Percentiles rank a stretch among this genome's conserved stretches.
phyloP scores from a whole-genome alignment of 495 filamentous ascomycete genomes.

The Aspergillus panamensis region DNA sequence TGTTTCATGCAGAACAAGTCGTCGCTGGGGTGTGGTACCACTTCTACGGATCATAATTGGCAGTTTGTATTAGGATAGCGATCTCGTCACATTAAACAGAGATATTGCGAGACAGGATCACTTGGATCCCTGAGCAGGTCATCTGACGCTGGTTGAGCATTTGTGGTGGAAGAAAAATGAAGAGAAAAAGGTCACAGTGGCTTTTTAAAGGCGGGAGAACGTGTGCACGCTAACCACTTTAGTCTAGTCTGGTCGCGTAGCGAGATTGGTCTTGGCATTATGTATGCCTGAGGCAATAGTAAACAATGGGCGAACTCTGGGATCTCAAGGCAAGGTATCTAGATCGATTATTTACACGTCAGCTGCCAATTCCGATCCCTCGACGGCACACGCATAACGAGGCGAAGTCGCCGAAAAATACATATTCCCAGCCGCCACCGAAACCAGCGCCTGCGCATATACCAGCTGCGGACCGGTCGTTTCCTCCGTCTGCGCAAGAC shows the following conservation, averaged over 20 bases:
- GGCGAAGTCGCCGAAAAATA: slow-evolving; percentile 20
- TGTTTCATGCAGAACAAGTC: slow-evolving; percentile 28
- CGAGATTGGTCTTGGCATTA: neutral
- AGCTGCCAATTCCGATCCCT: slow-evolving; percentile 2
- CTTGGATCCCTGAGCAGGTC: too few species aligned
- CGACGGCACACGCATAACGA: slow-evolving; percentile 18
- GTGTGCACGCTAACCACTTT: neutral
- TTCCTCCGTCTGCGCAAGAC: neutral
- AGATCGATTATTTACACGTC: neutral
- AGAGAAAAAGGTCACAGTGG: neutral
- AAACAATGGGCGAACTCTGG: too few species aligned
- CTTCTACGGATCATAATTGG: too few species aligned
- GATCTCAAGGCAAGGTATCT: neutral
- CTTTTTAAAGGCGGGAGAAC: neutral
- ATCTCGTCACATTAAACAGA: too few species aligned
- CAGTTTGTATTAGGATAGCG: too few species aligned
- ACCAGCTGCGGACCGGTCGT: neutral
- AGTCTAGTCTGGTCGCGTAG: neutral
- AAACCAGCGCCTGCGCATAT: slow-evolving; percentile 16
- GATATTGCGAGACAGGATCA: too few species aligned
- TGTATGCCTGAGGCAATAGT: neutral
- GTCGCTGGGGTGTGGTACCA: slow-evolving; percentile 33
- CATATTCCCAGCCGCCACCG: slow-evolving; percentile 16
- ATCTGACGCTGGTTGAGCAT: too few species aligned
- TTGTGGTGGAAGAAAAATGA: too few species aligned